Percentiles rank a stretch among this genome's conserved stretches.
phyloP scores from a whole-genome alignment of 768 basidiomycete species.

The Clitopilus hobsonii region DNA sequence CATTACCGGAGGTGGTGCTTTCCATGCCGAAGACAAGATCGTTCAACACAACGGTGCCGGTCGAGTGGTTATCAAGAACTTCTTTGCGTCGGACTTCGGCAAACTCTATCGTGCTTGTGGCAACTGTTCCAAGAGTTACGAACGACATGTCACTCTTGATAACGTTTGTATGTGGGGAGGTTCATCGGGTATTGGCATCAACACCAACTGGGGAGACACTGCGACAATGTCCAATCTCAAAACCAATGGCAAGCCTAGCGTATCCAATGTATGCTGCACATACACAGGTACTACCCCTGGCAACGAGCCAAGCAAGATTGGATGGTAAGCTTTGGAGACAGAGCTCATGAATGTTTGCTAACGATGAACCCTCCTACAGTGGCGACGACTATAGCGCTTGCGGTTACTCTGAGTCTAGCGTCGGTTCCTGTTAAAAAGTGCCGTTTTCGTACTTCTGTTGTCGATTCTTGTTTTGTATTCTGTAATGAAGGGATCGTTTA shows the following conservation, averaged over 20 bases:
- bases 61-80: conserved; percentile 18
- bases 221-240: conserved; percentile 18
- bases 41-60: conserved; percentile 25
- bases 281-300: conserved; percentile 18
- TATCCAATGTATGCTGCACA: conserved; percentile 20
- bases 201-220: conserved; percentile 24
- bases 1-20: conserved; percentile 22
- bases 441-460: neutral
- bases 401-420: conserved; percentile 15
- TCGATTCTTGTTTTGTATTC: neutral
- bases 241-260: conserved; percentile 20
- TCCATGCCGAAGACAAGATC: conserved; percentile 21
- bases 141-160: conserved; percentile 19
- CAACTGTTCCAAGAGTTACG: conserved; percentile 18
- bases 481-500: neutral
- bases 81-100: conserved; percentile 22
- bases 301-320: conserved; percentile 22
- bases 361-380: conserved; percentile 6
- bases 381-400: conserved; percentile 19
- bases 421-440: conserved; percentile 14
- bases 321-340: conserved; percentile 15
- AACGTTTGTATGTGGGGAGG: conserved; percentile 21
- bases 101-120: conserved; percentile 24
- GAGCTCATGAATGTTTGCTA: neutral
- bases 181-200: conserved; percentile 20